Percentiles rank a stretch among this genome's conserved stretches.
These are phyloP conservation scores for Tubosaeta brunneosetosa DNA, from an alignment of 768 basidiomycete species.

Conservation along the genomic window DNA sequence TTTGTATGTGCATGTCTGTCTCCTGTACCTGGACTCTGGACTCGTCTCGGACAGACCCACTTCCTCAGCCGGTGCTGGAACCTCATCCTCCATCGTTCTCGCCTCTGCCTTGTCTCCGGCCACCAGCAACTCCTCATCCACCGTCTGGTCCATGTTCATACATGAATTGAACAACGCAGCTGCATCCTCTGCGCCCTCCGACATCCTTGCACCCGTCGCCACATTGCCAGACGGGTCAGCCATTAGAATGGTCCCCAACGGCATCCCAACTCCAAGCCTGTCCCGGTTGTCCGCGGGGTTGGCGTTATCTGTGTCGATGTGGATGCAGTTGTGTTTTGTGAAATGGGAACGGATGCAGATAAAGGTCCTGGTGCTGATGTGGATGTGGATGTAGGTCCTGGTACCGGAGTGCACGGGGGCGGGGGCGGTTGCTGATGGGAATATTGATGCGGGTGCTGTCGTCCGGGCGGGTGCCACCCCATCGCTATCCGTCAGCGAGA, in stretches of 20 bases:
- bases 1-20: background rate
- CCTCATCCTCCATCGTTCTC: background rate
- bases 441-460: background rate
- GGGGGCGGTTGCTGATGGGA: background rate
- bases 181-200: constrained; percentile 2
- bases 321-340: background rate
- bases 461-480: constrained; percentile 1
- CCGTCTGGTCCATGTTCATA: constrained; percentile 18
- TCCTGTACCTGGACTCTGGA: background rate
- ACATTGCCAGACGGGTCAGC: background rate
- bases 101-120: background rate
- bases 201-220: background rate
- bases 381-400: background rate
- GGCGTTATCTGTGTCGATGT: constrained; percentile 7
- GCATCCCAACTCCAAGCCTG: constrained; percentile 6
- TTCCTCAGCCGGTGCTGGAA: background rate
- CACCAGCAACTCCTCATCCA: constrained; percentile 1
- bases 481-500: constrained; percentile 28
- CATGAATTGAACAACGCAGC: constrained; percentile 18
- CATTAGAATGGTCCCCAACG: background rate
- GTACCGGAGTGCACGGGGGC: background rate
- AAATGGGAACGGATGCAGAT: background rate
- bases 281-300: background rate
- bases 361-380: background rate
- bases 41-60: background rate